A percentile compares a stretch with the other conserved stretches of the same genome.
These are phyloP conservation scores for Glonium stellatum DNA, from an alignment of 495 filamentous ascomycete genomes.

Conservation along the genomic window DNA sequence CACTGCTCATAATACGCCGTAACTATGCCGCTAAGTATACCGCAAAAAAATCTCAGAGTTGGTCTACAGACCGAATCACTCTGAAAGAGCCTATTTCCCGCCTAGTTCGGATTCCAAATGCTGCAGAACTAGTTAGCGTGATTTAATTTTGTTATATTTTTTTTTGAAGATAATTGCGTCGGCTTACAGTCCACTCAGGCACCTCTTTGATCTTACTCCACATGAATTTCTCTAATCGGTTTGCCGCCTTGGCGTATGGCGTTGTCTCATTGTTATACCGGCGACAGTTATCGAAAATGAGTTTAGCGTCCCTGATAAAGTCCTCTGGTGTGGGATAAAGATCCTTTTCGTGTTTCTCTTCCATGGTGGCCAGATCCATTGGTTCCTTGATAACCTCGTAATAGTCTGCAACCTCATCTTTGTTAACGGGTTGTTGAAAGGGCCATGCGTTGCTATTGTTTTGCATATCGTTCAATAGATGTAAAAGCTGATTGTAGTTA, in stretches of 20 bases:
- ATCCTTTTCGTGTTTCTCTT: constrained; percentile 89
- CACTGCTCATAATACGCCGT: too few relatives aligned
- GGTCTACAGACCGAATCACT: too few relatives aligned
- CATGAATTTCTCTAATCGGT: constrained; percentile 95
- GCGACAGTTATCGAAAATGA: constrained; percentile 92
- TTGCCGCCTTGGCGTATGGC: constrained; percentile 90
- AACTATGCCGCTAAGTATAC: too few relatives aligned
- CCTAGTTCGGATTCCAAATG: constrained; percentile 2
- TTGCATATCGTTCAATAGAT: constrained; percentile 90
- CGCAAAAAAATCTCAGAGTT: too few relatives aligned
- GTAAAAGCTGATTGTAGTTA: constrained; percentile 87
- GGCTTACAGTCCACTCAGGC: constrained; percentile 67
- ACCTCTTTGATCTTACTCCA: constrained; percentile 86
- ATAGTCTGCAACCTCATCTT: constrained; percentile 92
- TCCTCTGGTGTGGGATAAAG: constrained; percentile 86
- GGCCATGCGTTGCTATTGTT: constrained; percentile 90
- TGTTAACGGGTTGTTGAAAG: constrained; percentile 87
- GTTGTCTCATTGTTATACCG: constrained; percentile 95
- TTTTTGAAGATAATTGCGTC: neutral
- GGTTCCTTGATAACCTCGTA: constrained; percentile 98
- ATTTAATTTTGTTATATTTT: neutral
- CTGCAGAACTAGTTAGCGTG: neutral
- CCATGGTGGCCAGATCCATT: constrained; percentile 96
- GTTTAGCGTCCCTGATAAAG: constrained; percentile 81
- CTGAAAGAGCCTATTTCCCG: neutral